phyloP scores from a whole-genome alignment of 192 early-diverging fungal species.

The Umbelopsis isabellina region DNA sequence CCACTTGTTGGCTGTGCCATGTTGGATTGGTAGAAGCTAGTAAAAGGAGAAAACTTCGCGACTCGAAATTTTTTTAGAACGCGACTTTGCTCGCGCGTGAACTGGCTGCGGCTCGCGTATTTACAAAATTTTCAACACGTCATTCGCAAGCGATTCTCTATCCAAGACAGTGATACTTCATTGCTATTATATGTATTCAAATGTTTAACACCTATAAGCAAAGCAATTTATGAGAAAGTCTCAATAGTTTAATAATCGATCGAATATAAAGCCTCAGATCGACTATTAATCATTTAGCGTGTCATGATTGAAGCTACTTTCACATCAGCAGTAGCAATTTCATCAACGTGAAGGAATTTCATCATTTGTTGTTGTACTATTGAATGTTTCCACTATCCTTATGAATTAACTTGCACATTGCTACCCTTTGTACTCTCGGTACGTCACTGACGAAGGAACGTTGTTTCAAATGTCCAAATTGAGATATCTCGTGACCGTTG shows the following conservation, averaged over 20 bases:
- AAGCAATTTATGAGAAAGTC: too few species aligned
- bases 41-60: neutral
- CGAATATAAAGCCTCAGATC: too few species aligned
- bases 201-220: too few species aligned
- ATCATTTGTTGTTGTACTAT: neutral
- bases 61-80: constrained; percentile 9
- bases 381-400: too few species aligned
- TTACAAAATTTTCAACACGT: constrained; percentile 10
- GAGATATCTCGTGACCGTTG: constrained; percentile 19
- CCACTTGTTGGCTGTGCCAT: constrained; percentile 28
- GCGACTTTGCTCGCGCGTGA: constrained; percentile 11
- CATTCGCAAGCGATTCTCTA: neutral
- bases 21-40: neutral
- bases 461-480: neutral
- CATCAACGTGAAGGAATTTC: neutral
- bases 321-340: too few species aligned
- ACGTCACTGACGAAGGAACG: constrained; percentile 6
- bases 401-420: too few species aligned
- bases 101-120: constrained; percentile 5
- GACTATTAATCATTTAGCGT: too few species aligned
- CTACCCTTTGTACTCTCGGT: neutral
- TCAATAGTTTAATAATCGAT: too few species aligned
- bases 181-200: too few species aligned
- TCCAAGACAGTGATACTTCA: neutral
- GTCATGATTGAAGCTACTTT: too few species aligned